These are phyloP conservation scores for Mucor circinelloides DNA, from an alignment of 371 early-diverging fungal species.

Conservation along the genomic window DNA sequence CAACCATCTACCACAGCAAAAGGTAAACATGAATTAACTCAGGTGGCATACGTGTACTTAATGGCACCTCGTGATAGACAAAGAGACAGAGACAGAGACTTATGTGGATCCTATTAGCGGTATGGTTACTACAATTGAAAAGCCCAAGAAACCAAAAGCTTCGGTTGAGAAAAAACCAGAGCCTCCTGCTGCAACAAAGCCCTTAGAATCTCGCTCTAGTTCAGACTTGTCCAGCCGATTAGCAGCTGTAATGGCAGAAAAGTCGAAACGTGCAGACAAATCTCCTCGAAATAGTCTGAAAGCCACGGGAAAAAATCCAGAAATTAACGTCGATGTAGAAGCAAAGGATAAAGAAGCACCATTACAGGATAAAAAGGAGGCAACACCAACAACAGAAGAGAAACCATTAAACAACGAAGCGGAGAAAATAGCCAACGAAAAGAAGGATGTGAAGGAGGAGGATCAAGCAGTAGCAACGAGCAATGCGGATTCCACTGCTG, in stretches of 20 bases:
- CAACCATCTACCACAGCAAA: not conserved
- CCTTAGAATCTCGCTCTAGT: constrained; percentile 22
- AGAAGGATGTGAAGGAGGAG: not conserved
- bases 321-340: not conserved
- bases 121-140: constrained; percentile 46
- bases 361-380: not conserved
- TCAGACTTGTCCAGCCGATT: constrained; percentile 47
- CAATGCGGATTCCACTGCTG: not conserved
- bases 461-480: not conserved
- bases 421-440: not conserved
- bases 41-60: not conserved
- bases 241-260: constrained; percentile 40
- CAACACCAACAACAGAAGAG: not conserved
- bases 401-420: no score
- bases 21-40: not conserved
- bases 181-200: constrained; percentile 1
- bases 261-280: not conserved
- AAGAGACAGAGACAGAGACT: constrained; percentile 41
- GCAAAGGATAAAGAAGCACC: not conserved
- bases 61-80: not conserved
- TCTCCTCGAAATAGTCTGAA: not conserved
- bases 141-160: constrained; percentile 16
- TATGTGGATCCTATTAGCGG: constrained; percentile 54
- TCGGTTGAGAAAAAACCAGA: not conserved
- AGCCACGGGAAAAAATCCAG: not conserved